Base-by-base conservation (phyloP, 2,329 filamentous ascomycete species). In the Intubia oerlemansii region DNA sequence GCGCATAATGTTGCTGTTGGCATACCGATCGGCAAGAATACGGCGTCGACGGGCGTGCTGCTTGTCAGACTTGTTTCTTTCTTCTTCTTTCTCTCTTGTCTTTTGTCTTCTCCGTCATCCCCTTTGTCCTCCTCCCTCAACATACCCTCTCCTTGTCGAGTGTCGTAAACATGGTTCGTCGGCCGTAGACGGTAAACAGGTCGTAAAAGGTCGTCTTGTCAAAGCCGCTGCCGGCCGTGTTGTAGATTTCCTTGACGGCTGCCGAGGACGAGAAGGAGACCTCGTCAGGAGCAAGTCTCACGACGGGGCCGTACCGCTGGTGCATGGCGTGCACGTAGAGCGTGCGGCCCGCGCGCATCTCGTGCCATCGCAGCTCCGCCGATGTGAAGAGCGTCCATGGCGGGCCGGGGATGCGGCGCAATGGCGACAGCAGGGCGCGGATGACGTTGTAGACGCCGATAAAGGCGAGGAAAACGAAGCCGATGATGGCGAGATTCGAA, bases 121-220 rank as follows among this genome's bases (percentile, higher is more conserved):
- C n/a, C n/a, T n/a, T n/a, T n/a, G n/a, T n/a, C n/a, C n/a, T n/a
- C n/a, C n/a, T n/a, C n/a, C n/a, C n/a, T n/a, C n/a, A n/a, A n/a
- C n/a, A n/a, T n/a, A 62, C 61, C 38, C 59, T 54, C 5, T 54
- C 51, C 41, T 64, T 68, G 31, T 58, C 55, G 33, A 68, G 39
- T 0, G 56, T 67, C 11, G 61, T 61, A 36, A 70, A 70, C 64
- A 70, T 68, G 30, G 62, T 68, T 36, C 62, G 59, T 34, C 56
- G 54, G 9, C 57, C 61, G 37, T 64, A 71, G 4, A 68, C 52
- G 32, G 42, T 58, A 36, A 74, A 73, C 12, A 73, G 44, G 35
- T 66, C 49, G 39, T 74, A 74, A 38, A 72, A 72, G 32, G 65
- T 59, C 0, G 65, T 69, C 49, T 72, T 73, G 41, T 73, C 64